Base-by-base conservation (phyloP, 345 rosid species). In the Syzygium grande region DNA sequence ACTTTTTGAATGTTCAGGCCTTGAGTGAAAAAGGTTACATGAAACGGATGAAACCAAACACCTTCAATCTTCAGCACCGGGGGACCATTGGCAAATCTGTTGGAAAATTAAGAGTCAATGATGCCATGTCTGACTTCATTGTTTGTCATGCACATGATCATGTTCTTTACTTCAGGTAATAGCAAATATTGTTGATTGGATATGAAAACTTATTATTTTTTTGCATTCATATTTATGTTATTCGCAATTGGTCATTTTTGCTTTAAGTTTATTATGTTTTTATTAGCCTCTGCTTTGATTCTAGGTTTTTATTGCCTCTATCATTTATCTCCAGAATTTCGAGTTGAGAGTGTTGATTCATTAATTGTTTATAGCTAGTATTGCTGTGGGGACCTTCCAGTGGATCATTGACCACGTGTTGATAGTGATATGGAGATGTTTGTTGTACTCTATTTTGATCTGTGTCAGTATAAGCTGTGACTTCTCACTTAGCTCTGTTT, bases 41-140 rank as follows among this genome's bases (percentile, higher is more conserved):
- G 86, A 97, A 97, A 92, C 94, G 99, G 90, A 97, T 97, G 98
- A 95, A 94, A 88, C 92, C 99, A 9, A 90, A 92, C 90, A 95
- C 98, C 79, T 97, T 97, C 88, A 96, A 95, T 94, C 98, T 97
- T 89, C 99, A 97, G 91, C 90, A 92, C 90, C 99, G 99, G 87
- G 99, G 98, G 84, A 97, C 99, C 84, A 91, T 96, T 86, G 99
- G 99, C 79, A 97, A 97, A 94, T 96, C 99, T 92, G 98, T 97
- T 88, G 99, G 99, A 85, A 96, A 95, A 87, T 91, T 97, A 85
- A 93, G 98, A 90, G 89, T 95, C 85, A 97, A 95, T 91, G 99
- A 97, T 90, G 90, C 99, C 46, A 94, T 97, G 99, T 94, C 99
- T 73, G 99, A 97, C 92, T 95, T 95, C 91, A 93, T 95, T 83